phyloP scores from a whole-genome alignment of 2,329 filamentous ascomycete genomes.

The Stylonectria norvegica region DNA sequence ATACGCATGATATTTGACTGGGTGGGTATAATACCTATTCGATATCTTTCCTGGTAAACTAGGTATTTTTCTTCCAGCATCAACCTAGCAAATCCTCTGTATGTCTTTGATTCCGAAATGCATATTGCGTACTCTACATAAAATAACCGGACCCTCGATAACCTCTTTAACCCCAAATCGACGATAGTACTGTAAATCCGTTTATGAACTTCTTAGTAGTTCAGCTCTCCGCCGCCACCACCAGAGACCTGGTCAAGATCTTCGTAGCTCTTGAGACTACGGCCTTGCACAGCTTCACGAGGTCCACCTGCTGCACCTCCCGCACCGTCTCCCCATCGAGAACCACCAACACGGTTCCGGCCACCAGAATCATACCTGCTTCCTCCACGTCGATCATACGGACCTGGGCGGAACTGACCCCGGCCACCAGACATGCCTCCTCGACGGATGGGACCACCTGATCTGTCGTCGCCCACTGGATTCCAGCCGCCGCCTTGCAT shows the following conservation, averaged over 20 bases:
- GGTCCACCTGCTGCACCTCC: constrained; percentile 77
- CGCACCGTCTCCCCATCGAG: constrained; percentile 71
- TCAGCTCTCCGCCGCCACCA: constrained; percentile 75
- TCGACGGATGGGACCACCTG: constrained; percentile 66
- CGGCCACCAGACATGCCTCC: constrained; percentile 53
- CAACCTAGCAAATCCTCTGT: too few species aligned
- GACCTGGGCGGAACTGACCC: constrained; percentile 62
- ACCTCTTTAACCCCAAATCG: background rate
- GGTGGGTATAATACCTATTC: too few species aligned
- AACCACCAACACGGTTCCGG: constrained; percentile 48
- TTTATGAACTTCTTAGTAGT: constrained; percentile 60
- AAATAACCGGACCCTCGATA: too few species aligned
- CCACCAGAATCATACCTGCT: constrained; percentile 51
- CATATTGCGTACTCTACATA: too few species aligned
- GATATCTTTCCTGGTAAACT: too few species aligned
- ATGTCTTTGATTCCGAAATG: too few species aligned
- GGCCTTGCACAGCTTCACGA: constrained; percentile 84
- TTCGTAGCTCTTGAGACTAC: constrained; percentile 95
- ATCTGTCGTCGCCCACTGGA: constrained; percentile 52
- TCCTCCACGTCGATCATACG: constrained; percentile 67
- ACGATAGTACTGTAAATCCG: background rate
- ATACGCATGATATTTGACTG: too few species aligned
- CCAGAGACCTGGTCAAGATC: constrained; percentile 85
- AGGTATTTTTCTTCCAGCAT: too few species aligned
- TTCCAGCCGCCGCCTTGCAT: constrained; percentile 48